Conservation (phyloP, 2,329 filamentous ascomycete species). For the Whalleya microplaca region DNA sequence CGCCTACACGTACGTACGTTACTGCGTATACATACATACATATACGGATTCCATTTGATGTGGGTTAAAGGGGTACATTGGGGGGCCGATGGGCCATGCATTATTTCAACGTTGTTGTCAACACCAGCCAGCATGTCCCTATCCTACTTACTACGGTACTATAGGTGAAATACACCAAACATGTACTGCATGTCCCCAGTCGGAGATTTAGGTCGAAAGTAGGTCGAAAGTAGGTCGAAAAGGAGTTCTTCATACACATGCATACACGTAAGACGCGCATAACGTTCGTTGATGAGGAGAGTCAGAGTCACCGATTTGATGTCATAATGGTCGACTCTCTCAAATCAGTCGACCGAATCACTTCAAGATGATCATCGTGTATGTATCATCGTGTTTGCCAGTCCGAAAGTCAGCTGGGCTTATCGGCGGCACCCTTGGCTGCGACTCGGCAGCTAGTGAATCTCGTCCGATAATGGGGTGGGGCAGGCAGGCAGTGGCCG, state of each 20-base stretch:
- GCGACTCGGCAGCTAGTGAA: slow-evolving; percentile 1
- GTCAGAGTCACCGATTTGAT: background rate
- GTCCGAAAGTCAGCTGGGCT: background rate
- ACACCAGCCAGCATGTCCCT: background rate
- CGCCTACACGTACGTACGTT: too few species aligned
- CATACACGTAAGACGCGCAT: background rate
- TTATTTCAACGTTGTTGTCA: background rate
- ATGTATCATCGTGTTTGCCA: background rate
- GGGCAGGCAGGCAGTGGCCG: slow-evolving; percentile 17
- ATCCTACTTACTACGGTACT: background rate
- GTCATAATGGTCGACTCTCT: too few species aligned
- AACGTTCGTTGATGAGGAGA: background rate
- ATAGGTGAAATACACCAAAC: background rate
- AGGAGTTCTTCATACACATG: background rate
- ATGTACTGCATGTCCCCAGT: background rate
- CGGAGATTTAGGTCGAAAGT: too few species aligned
- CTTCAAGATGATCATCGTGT: too few species aligned
- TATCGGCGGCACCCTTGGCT: background rate
- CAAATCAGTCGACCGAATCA: too few species aligned
- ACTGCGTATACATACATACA: too few species aligned
- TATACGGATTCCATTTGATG: too few species aligned
- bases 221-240: too few species aligned
- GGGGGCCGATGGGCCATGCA: background rate
- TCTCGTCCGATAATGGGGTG: slow-evolving; percentile 21
- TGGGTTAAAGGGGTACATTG: background rate